Evolutionary conservation across 164 flowering plant genomes (phyloP).

Genomic region (Pachysandra terminalis): DNA sequence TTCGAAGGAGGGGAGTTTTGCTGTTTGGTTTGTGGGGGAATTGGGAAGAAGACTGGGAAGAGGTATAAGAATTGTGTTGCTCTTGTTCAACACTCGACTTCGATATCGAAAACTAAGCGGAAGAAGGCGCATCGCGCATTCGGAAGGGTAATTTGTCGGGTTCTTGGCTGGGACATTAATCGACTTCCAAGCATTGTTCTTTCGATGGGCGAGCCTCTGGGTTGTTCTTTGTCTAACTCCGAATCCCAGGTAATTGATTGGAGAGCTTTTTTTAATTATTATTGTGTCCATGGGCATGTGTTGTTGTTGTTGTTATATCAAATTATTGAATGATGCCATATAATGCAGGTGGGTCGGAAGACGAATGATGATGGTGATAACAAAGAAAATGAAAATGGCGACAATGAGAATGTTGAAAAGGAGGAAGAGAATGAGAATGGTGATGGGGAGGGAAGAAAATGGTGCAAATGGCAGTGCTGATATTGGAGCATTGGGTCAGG

Average conservation of each 20-base stretch:
- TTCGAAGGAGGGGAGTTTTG: conserved; percentile 50
- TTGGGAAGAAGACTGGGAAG: conserved; percentile 42
- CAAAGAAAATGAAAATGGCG: no score
- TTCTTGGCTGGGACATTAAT: conserved; percentile 72
- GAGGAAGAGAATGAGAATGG: no score
- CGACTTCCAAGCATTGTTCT: conserved; percentile 42
- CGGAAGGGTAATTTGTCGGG: conserved; percentile 48
- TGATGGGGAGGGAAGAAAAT: no score
- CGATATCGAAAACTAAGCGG: conserved; percentile 46
- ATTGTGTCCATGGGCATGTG: neutral
- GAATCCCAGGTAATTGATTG: conserved; percentile 18
- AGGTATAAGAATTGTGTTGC: conserved; percentile 51
- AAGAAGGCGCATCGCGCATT: conserved; percentile 71
- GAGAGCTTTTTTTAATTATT: no score
- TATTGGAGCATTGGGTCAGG: no score
- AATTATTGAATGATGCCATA: neutral
- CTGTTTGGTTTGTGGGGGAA: conserved; percentile 66
- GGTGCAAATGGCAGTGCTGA: conserved; percentile 1
- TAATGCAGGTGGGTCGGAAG: conserved; percentile 8
- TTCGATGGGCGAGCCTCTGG: conserved; percentile 18
- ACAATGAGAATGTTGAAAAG: no score
- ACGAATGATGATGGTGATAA: neutral
- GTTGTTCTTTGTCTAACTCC: neutral
- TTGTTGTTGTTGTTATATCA: neutral
- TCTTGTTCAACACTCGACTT: conserved; percentile 57